Conservation (phyloP, 257 asterid species). For the Solanum clarkiae region DNA sequence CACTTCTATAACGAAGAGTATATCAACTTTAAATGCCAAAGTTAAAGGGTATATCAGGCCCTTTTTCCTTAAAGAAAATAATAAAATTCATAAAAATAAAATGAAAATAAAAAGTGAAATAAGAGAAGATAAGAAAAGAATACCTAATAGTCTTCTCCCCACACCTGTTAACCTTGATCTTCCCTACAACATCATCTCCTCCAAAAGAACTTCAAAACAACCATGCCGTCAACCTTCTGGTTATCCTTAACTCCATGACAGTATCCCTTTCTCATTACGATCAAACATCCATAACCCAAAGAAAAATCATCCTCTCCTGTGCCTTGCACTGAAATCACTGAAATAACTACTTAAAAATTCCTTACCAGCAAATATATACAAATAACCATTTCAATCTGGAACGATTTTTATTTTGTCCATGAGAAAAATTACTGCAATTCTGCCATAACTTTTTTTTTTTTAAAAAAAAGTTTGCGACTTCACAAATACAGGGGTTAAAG, state of each 20-base stretch:
- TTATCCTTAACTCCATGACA: neutral
- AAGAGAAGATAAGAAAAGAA: neutral
- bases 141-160: neutral
- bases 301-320: neutral
- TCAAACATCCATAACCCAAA: neutral
- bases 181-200: neutral
- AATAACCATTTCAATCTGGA: neutral
- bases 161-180: neutral
- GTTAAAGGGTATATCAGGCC: too few relatives aligned
- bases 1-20: too few relatives aligned
- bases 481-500: neutral
- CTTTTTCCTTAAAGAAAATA: neutral
- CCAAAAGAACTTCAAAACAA: neutral
- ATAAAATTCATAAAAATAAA: neutral
- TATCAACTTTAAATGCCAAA: too few relatives aligned
- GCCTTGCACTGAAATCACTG: neutral
- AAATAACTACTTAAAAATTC: neutral
- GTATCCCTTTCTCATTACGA: neutral
- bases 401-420: neutral
- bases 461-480: neutral
- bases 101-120: neutral
- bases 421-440: neutral
- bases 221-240: neutral
- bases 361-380: neutral
- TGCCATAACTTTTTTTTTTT: neutral